Evolutionary conservation across 2,329 filamentous ascomycete genomes (phyloP).

Genomic region (Exophiala spinifera): DNA sequence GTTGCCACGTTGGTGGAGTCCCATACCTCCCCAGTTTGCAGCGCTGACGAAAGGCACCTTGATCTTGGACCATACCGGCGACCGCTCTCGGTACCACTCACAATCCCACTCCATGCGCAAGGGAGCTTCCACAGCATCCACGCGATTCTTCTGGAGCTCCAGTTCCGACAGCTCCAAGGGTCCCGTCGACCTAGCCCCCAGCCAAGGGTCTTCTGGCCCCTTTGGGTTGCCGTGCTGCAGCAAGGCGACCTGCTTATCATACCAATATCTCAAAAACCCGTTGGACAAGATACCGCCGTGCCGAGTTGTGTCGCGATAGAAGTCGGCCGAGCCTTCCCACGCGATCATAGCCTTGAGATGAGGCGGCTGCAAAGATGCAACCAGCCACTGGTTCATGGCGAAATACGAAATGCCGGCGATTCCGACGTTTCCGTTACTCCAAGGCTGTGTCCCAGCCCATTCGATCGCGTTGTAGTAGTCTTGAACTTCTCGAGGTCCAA

Average conservation of each 20-base stretch:
- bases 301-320: constrained; percentile 52
- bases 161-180: constrained; percentile 37
- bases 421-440: constrained; percentile 46
- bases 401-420: constrained; percentile 46
- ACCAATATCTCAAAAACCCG: constrained; percentile 57
- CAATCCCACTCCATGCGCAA: constrained; percentile 57
- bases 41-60: constrained; percentile 65
- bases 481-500: constrained; percentile 44
- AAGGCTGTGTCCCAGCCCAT: constrained; percentile 39
- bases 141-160: constrained; percentile 36
- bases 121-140: constrained; percentile 45
- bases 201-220: constrained; percentile 26
- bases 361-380: constrained; percentile 43
- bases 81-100: constrained; percentile 61
- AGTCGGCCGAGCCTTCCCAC: constrained; percentile 49
- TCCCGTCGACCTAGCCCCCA: constrained; percentile 53
- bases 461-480: constrained; percentile 49
- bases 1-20: constrained; percentile 67
- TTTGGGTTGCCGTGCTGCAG: constrained; percentile 64
- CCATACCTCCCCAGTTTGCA: constrained; percentile 68
- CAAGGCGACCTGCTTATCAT: constrained; percentile 46
- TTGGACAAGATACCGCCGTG: constrained; percentile 62
- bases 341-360: constrained; percentile 44
- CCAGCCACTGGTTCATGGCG: constrained; percentile 44
- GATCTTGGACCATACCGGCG: constrained; percentile 62